These are phyloP conservation scores for Verbascum thapsus DNA, from an alignment of 257 asterid genomes.

Conservation along the genomic window DNA sequence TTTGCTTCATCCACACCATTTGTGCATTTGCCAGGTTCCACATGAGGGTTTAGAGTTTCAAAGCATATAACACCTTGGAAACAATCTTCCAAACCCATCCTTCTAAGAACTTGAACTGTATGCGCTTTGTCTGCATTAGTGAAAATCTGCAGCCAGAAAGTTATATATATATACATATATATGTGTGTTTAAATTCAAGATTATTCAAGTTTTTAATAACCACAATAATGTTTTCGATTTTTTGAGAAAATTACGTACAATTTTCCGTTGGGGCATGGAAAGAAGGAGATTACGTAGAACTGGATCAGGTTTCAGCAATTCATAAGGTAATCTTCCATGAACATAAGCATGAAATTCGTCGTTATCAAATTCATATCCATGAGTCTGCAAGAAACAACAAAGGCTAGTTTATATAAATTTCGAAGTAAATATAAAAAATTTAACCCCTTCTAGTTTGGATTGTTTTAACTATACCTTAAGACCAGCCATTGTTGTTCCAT, in stretches of 20 bases:
- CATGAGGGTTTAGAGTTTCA: constrained; percentile 72
- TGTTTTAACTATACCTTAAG: constrained; percentile 61
- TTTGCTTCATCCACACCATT: constrained; percentile 18
- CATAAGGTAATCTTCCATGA: constrained; percentile 86
- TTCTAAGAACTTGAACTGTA: constrained; percentile 59
- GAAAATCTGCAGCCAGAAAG: constrained; percentile 60
- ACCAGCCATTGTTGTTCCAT: constrained; percentile 97
- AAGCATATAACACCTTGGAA: constrained; percentile 87
- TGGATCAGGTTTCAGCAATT: constrained; percentile 71
- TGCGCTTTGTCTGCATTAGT: constrained; percentile 82
- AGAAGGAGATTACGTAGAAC: constrained; percentile 66
- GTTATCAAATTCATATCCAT: constrained; percentile 76
- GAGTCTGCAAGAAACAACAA: constrained; percentile 43
- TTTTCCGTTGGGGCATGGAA: constrained; percentile 81
- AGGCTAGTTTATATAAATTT: background rate
- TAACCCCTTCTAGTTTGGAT: background rate
- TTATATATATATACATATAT: too few relatives aligned
- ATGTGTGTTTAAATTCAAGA: too few relatives aligned
- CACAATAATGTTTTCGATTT: background rate
- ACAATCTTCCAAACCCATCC: constrained; percentile 80
- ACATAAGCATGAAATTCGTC: constrained; percentile 80
- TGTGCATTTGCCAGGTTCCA: constrained; percentile 25
- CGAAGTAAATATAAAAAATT: background rate
- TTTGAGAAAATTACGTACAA: constrained; percentile 43
- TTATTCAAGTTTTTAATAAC: too few relatives aligned